Percentiles rank a stretch among this genome's conserved stretches.
phyloP scores from a whole-genome alignment of 2,329 filamentous ascomycete genomes.

The Apiospora koreana region DNA sequence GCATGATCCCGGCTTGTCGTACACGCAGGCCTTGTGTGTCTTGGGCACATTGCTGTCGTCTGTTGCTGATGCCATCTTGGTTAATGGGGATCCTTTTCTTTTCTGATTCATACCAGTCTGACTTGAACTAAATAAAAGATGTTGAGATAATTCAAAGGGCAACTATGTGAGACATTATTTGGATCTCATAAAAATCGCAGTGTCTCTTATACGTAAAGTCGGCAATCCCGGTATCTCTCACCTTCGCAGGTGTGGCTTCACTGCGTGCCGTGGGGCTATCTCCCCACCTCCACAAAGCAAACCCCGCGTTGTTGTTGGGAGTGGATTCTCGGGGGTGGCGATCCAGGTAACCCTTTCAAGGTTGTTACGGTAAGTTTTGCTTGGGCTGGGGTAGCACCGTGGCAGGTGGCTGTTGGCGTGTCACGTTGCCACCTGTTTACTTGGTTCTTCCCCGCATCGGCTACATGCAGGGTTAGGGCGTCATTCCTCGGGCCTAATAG shows the following conservation, averaged over 20 bases:
- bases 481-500: not conserved
- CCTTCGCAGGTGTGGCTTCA: not conserved
- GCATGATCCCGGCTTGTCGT: slow-evolving; percentile 2
- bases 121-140: not conserved
- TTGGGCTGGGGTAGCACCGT: no score
- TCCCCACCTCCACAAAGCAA: not conserved
- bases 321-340: no score
- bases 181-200: not conserved
- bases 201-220: not conserved
- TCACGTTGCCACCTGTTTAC: not conserved
- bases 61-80: not conserved
- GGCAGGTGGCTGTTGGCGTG: not conserved
- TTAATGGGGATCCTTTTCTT: not conserved
- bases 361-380: no score
- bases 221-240: not conserved
- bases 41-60: slow-evolving; percentile 2
- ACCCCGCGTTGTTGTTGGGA: not conserved
- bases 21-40: slow-evolving; percentile 10
- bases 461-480: not conserved
- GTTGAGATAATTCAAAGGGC: not conserved
- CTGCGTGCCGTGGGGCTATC: not conserved
- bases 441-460: not conserved
- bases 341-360: not conserved
- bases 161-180: not conserved
- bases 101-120: no score